Conservation (phyloP, 306 rosid species). For the Castanopsis chinensis region DNA sequence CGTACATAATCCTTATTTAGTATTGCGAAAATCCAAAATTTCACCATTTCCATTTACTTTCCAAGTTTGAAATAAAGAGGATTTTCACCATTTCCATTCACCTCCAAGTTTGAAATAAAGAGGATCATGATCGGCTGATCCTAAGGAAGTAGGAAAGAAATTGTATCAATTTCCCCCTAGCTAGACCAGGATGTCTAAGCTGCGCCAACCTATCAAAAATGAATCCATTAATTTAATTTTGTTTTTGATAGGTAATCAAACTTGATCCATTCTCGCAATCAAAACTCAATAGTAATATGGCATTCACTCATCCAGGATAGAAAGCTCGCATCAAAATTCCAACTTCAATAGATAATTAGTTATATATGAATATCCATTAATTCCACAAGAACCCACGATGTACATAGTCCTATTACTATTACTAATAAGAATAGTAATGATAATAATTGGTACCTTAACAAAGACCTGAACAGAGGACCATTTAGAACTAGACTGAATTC, state of each 20-base stretch:
- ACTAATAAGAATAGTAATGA: not conserved
- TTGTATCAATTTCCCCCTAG: not conserved
- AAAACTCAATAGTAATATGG: not conserved
- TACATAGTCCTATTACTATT: not conserved
- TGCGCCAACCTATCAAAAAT: not conserved
- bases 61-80: too few relatives aligned
- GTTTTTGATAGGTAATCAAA: not conserved
- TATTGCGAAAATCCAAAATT: too few relatives aligned
- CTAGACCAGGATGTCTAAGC: not conserved
- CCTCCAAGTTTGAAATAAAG: too few relatives aligned
- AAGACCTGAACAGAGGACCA: constrained; percentile 7
- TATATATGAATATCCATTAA: not conserved
- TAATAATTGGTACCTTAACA: constrained; percentile 5
- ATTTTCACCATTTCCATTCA: not conserved
- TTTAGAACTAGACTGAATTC: constrained; percentile 18
- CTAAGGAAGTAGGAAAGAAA: not conserved
- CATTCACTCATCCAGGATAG: not conserved
- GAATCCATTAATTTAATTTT: not conserved
- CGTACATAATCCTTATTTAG: too few relatives aligned
- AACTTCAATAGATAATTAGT: not conserved
- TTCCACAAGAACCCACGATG: constrained; percentile 3
- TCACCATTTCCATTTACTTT: too few relatives aligned
- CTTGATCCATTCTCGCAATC: not conserved
- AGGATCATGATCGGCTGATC: not conserved
- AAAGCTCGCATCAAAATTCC: not conserved